These are phyloP conservation scores for Porphyrellus cyaneotinctus DNA, from an alignment of 768 basidiomycete genomes.

Conservation along the genomic window DNA sequence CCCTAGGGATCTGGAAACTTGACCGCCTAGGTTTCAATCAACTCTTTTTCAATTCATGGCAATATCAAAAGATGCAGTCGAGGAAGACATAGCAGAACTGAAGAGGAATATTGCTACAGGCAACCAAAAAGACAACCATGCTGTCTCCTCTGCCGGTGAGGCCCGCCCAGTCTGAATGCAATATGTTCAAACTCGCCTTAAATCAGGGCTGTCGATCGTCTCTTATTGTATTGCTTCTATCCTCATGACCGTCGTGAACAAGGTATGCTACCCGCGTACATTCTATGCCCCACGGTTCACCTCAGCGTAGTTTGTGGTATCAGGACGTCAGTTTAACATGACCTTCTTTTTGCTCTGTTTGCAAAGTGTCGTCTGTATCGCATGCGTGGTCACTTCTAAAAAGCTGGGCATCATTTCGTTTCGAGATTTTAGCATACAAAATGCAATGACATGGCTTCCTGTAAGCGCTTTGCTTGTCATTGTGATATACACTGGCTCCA, in stretches of 20 bases:
- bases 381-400: constrained; percentile 73
- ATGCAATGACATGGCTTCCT: constrained; percentile 92
- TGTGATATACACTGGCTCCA: constrained; percentile 98
- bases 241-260: constrained; percentile 96
- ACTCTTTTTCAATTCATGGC: constrained; percentile 14
- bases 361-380: constrained; percentile 84
- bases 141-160: constrained; percentile 25
- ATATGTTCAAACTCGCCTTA: not conserved
- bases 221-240: constrained; percentile 93
- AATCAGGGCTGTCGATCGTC: constrained; percentile 74
- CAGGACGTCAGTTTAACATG: constrained; percentile 92
- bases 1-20: not conserved
- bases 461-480: constrained; percentile 87
- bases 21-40: not conserved
- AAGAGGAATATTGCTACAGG: constrained; percentile 49
- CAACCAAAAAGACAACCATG: constrained; percentile 19
- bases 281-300: constrained; percentile 1
- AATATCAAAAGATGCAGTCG: constrained; percentile 12
- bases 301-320: constrained; percentile 78
- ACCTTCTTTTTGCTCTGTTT: constrained; percentile 91
- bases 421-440: constrained; percentile 73
- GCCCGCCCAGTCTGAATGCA: not conserved
- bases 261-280: constrained; percentile 46
- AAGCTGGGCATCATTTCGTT: constrained; percentile 76
- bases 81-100: constrained; percentile 46